Evolutionary conservation across 345 rosid species (phyloP).

Genomic region (Moringa oleifera): DNA sequence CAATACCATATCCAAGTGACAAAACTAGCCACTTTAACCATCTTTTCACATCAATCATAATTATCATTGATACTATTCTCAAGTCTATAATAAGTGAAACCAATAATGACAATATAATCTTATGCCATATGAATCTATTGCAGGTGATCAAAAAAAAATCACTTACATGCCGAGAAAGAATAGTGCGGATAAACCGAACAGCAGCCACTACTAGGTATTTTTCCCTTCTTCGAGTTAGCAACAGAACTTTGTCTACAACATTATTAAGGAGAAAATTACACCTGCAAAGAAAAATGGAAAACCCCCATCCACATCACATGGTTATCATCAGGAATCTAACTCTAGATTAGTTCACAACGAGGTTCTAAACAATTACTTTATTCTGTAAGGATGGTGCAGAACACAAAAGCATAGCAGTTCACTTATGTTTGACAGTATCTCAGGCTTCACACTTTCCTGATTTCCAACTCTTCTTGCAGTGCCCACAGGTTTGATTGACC

Average conservation of each 20-base stretch:
- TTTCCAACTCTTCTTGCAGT: slow-evolving; percentile 37
- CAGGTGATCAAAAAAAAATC: slow-evolving; percentile 10
- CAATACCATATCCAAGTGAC: background rate
- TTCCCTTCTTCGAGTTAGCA: slow-evolving; percentile 80
- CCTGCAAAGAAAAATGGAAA: slow-evolving; percentile 46
- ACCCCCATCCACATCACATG: background rate
- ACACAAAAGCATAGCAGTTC: slow-evolving; percentile 95
- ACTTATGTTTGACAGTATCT: slow-evolving; percentile 83
- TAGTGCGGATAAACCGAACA: slow-evolving; percentile 86
- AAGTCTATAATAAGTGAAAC: too few species aligned
- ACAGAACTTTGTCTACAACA: slow-evolving; percentile 74
- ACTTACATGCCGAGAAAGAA: slow-evolving; percentile 82
- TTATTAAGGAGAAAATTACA: slow-evolving; percentile 82
- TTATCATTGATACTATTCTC: too few species aligned
- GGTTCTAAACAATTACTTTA: slow-evolving; percentile 53
- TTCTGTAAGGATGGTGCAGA: slow-evolving; percentile 86
- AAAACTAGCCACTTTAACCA: background rate
- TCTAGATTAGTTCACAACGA: slow-evolving; percentile 6
- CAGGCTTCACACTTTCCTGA: slow-evolving; percentile 58
- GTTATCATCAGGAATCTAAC: slow-evolving; percentile 14
- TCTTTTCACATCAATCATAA: too few species aligned
- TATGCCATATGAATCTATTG: background rate
- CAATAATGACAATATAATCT: background rate
- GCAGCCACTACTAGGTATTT: slow-evolving; percentile 92
- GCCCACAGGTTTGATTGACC: slow-evolving; percentile 38